Evolutionary conservation across 257 asterid genomes (phyloP).

Genomic region (Solanum commersonii): DNA sequence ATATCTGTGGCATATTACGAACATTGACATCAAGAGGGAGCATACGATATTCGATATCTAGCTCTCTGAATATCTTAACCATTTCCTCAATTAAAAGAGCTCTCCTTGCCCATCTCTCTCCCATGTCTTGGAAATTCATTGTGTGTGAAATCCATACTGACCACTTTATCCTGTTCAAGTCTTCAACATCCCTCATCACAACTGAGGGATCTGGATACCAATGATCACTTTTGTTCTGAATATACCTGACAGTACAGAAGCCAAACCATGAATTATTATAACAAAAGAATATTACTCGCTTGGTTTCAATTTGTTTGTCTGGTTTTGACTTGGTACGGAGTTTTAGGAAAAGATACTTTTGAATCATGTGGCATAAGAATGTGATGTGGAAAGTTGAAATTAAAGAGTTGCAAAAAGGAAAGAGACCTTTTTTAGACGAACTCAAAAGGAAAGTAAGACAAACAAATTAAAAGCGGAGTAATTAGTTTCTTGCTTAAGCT

Average conservation of each 20-base stretch:
- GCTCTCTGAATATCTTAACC: conserved; percentile 63
- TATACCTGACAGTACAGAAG: conserved; percentile 31
- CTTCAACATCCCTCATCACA: conserved; percentile 84
- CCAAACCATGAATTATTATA: not conserved
- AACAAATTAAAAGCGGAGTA: not conserved
- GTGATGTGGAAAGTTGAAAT: not conserved
- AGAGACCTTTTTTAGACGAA: not conserved
- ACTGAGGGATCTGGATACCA: conserved; percentile 71
- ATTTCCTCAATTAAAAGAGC: conserved; percentile 68
- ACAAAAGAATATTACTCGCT: not conserved
- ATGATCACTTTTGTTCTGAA: conserved; percentile 56
- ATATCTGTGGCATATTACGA: conserved; percentile 55
- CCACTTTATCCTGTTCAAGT: conserved; percentile 74
- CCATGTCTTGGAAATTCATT: conserved; percentile 88
- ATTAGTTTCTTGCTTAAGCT: not conserved
- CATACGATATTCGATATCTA: conserved; percentile 72
- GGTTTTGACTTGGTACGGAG: not conserved
- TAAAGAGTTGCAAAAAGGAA: not conserved
- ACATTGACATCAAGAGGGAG: conserved; percentile 67
- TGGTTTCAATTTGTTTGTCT: not conserved
- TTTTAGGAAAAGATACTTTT: not conserved
- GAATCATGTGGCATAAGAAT: not conserved
- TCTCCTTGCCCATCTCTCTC: conserved; percentile 76
- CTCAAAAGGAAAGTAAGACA: not conserved
- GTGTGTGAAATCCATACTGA: conserved; percentile 69